Percentiles rank a stretch among this genome's conserved stretches.
Evolutionary conservation across 2,329 filamentous ascomycete genomes (phyloP).

Genomic region (Rutstroemia sp.): DNA sequence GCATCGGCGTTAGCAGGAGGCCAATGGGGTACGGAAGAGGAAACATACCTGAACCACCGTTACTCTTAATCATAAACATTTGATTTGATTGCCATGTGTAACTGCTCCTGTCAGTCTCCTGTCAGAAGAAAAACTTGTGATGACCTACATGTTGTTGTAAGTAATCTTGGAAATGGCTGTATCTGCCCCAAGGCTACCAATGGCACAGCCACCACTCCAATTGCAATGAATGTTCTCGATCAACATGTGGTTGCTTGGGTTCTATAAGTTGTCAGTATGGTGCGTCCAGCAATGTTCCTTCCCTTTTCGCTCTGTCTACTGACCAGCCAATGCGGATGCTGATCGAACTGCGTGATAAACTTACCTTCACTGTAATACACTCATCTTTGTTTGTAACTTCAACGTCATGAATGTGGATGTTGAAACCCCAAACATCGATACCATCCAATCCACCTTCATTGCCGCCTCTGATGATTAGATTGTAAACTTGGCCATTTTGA

Average conservation of each 20-base stretch:
- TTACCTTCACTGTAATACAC: slow-evolving; percentile 46
- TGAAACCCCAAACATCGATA: slow-evolving; percentile 45
- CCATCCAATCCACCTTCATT: slow-evolving; percentile 47
- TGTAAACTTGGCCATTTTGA: slow-evolving; percentile 46
- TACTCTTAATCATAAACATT: slow-evolving; percentile 57
- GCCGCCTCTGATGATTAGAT: slow-evolving; percentile 46
- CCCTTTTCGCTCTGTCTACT: too few relatives aligned
- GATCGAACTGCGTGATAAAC: slow-evolving; percentile 18
- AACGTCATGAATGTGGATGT: slow-evolving; percentile 52
- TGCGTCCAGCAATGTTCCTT: background rate
- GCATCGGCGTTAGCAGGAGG: background rate
- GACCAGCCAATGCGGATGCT: too few relatives aligned
- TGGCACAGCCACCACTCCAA: slow-evolving; percentile 49
- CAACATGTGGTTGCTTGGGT: slow-evolving; percentile 37
- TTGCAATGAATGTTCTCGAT: slow-evolving; percentile 56
- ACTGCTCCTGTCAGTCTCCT: slow-evolving; percentile 13
- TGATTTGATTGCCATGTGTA: slow-evolving; percentile 37
- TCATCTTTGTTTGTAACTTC: slow-evolving; percentile 57
- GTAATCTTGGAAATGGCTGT: slow-evolving; percentile 44
- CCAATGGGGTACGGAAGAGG: background rate
- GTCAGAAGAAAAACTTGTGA: slow-evolving; percentile 14
- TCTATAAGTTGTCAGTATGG: background rate
- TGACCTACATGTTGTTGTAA: slow-evolving; percentile 51
- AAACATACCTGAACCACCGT: slow-evolving; percentile 38
- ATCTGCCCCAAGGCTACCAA: slow-evolving; percentile 45